phyloP scores from a whole-genome alignment of 257 asterid species.

The Craterostigma plantagineum region DNA sequence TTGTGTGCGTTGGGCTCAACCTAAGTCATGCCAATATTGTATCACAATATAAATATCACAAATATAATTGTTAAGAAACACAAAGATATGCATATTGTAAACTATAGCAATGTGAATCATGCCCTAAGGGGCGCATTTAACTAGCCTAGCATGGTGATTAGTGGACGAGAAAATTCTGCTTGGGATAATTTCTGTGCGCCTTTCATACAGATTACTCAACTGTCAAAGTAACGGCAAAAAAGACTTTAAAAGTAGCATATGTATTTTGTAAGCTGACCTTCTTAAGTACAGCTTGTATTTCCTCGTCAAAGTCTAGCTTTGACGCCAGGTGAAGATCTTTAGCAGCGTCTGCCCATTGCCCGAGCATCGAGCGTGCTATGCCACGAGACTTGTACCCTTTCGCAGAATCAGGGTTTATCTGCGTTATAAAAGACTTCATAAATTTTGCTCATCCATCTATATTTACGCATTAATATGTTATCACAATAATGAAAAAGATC shows the following conservation, averaged over 20 bases:
- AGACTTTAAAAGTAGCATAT: too few species aligned
- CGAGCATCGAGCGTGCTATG: slow-evolving; percentile 81
- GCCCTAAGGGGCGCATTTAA: too few species aligned
- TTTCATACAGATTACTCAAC: too few species aligned
- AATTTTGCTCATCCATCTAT: too few species aligned
- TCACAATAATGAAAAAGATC: too few species aligned
- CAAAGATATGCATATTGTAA: too few species aligned
- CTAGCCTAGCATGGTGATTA: too few species aligned
- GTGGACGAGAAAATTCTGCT: too few species aligned
- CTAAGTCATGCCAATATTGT: slow-evolving; percentile 19
- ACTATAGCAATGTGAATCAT: too few species aligned
- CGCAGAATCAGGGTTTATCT: slow-evolving; percentile 98
- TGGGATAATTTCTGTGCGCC: too few species aligned
- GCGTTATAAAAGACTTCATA: slow-evolving; percentile 11
- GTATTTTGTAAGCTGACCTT: slow-evolving; percentile 32
- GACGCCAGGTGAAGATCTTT: slow-evolving; percentile 93
- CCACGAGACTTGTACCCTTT: slow-evolving; percentile 98
- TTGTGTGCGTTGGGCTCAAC: slow-evolving; percentile 91
- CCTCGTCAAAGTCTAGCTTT: slow-evolving; percentile 85
- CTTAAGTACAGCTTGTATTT: slow-evolving; percentile 69
- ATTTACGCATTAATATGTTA: neutral
- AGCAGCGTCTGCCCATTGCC: slow-evolving; percentile 86
- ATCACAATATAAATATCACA: neutral
- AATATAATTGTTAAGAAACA: neutral
- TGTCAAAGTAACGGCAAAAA: too few species aligned